These are phyloP conservation scores for Huntiella abstrusa DNA, from an alignment of 2,329 filamentous ascomycete genomes.

Conservation along the genomic window DNA sequence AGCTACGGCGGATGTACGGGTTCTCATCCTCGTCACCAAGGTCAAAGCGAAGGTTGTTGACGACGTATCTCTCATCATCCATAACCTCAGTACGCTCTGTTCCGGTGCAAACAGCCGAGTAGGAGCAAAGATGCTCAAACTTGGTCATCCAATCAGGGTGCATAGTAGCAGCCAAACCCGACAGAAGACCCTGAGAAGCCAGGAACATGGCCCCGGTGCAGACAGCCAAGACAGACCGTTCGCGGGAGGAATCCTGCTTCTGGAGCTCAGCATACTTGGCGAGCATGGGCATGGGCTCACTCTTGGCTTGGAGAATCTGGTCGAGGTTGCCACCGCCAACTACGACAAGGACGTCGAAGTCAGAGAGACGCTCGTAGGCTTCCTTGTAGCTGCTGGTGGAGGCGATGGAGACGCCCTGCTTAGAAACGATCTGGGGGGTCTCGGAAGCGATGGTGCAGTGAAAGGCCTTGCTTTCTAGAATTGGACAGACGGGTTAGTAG, in stretches of 20 bases:
- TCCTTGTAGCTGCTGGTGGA: slow-evolving; percentile 65
- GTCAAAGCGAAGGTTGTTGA: slow-evolving; percentile 81
- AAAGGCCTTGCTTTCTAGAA: slow-evolving; percentile 34
- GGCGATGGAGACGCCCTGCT: slow-evolving; percentile 49
- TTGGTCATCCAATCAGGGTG: slow-evolving; percentile 65
- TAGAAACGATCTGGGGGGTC: slow-evolving; percentile 35
- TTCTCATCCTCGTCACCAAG: slow-evolving; percentile 66
- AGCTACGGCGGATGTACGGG: slow-evolving; percentile 52
- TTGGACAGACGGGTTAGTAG: neutral
- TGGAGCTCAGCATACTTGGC: slow-evolving; percentile 61
- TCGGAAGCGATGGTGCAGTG: slow-evolving; percentile 35
- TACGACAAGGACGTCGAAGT: slow-evolving; percentile 65
- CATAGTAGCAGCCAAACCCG: slow-evolving; percentile 63
- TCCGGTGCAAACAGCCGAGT: slow-evolving; percentile 48
- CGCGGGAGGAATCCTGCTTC: slow-evolving; percentile 57
- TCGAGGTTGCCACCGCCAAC: slow-evolving; percentile 48
- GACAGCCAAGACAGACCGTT: slow-evolving; percentile 64
- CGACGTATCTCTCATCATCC: slow-evolving; percentile 65
- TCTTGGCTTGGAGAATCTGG: slow-evolving; percentile 44
- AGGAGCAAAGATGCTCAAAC: slow-evolving; percentile 65
- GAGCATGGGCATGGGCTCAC: slow-evolving; percentile 53
- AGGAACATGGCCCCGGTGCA: slow-evolving; percentile 66
- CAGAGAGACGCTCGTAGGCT: slow-evolving; percentile 51
- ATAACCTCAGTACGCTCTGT: slow-evolving; percentile 66
- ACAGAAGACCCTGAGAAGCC: slow-evolving; percentile 56